Evolutionary conservation across 2,329 filamentous ascomycete species (phyloP).

Genomic region (Ophiostoma ulmi): DNA sequence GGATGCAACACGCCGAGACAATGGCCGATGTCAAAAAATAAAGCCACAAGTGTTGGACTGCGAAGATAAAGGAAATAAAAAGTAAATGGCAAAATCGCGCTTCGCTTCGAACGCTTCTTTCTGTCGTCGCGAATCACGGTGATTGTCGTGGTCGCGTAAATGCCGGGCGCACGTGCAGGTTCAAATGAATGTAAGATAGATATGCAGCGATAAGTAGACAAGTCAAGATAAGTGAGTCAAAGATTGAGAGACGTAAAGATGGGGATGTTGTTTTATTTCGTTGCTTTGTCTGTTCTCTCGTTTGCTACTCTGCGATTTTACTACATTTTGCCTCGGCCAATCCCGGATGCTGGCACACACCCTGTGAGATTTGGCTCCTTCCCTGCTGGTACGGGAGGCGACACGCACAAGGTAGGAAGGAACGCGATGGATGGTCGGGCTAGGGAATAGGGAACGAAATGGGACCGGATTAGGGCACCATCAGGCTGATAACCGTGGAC

Average conservation of each 20-base stretch:
- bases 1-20: conserved; percentile 4
- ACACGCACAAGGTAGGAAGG: conserved; percentile 6
- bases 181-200: not conserved
- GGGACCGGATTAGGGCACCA: not conserved
- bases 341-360: conserved; percentile 14
- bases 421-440: not conserved
- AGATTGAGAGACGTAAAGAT: not conserved
- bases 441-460: not conserved
- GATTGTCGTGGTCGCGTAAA: not conserved
- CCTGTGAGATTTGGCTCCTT: not conserved
- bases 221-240: not conserved
- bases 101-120: not conserved
- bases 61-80: not conserved
- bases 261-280: conserved; percentile 6
- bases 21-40: conserved; percentile 1
- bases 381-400: not conserved
- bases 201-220: not conserved
- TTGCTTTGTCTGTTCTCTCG: not conserved
- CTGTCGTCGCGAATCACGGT: not conserved
- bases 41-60: not conserved
- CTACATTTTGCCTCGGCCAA: conserved; percentile 11
- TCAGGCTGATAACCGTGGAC: not conserved
- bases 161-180: not conserved
- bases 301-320: not conserved
- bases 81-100: not conserved